Base-by-base conservation (phyloP, 768 basidiomycete species). In the Hygrophorus pudorinus region DNA sequence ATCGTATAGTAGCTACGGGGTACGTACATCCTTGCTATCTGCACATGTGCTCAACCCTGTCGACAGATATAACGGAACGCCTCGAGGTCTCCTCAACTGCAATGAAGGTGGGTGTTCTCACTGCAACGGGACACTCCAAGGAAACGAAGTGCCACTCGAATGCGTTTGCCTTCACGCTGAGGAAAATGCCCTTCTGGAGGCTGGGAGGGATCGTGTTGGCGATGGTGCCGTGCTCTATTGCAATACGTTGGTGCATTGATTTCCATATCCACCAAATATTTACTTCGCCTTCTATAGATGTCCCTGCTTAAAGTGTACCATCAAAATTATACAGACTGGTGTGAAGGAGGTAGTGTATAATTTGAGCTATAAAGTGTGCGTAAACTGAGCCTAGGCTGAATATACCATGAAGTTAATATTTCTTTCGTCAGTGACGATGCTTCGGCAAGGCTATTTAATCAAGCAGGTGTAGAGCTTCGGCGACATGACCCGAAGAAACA, bases 121-220 rank as follows among this genome's bases (percentile, higher is more conserved):
- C 21, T 99, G 96, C 63, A 85, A 85, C 55, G 76, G 72, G 14
- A 67, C 65, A 2, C 63, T 65, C 61, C 67, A 24, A 24, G 24
- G 4, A 24, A 2, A 63, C 20, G 70, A 75, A 31, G 66, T 64
- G 39, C 64, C 77, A 12, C 71, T 78, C 40, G 89, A 89, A 57
- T 99, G 96, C 55, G 68, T 98, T 2, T 99, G 96, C 56, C 66
- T 99, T 8, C 96, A 99, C 59, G 96, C 96, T 0, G 96, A 99
- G 63, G 96, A 99, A 65, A 99, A 98, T 56, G 96, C 94, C 0
- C 68, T 98, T 11, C 64, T 98, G 2, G 94, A 98, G 65, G 91
- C 91, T 1, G 94, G 96, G 13, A 65, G 89, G 46, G 96, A 97
- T 48, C 70, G 96, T 38, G 75, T 94, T n/a, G 86, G 85, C 4